phyloP scores from a whole-genome alignment of 495 filamentous ascomycete genomes.

The Aspergillus cristatus region DNA sequence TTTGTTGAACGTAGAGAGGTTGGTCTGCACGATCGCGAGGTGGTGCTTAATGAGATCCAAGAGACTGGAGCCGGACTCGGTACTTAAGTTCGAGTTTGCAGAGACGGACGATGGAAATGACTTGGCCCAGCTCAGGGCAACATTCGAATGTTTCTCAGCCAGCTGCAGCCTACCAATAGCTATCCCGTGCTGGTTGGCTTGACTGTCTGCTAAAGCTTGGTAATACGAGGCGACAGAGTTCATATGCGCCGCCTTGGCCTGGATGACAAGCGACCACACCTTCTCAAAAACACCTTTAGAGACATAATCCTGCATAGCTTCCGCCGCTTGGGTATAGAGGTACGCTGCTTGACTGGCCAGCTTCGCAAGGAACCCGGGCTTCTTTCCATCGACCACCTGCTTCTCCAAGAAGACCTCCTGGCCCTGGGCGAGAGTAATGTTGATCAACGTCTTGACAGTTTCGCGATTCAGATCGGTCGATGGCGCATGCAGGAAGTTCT shows the following conservation, averaged over 20 bases:
- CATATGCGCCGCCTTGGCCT: slow-evolving; percentile 83
- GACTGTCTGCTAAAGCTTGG: slow-evolving; percentile 85
- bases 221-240: slow-evolving; percentile 84
- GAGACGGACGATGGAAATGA: slow-evolving; percentile 73
- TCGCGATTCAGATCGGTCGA: slow-evolving; percentile 90
- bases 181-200: slow-evolving; percentile 76
- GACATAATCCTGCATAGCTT: slow-evolving; percentile 79
- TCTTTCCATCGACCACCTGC: slow-evolving; percentile 87
- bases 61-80: slow-evolving; percentile 67
- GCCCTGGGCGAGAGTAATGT: slow-evolving; percentile 85
- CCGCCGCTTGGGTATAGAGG: slow-evolving; percentile 76
- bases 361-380: slow-evolving; percentile 85
- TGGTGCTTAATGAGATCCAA: slow-evolving; percentile 77
- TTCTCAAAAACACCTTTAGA: slow-evolving; percentile 93
- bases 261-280: slow-evolving; percentile 78
- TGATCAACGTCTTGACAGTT: slow-evolving; percentile 89
- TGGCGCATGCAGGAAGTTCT: slow-evolving; percentile 96
- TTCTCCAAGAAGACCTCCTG: slow-evolving; percentile 98
- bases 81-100: slow-evolving; percentile 69
- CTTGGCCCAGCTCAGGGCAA: slow-evolving; percentile 68
- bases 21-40: slow-evolving; percentile 68
- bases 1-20: slow-evolving; percentile 63
- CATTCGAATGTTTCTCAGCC: slow-evolving; percentile 64
- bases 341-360: slow-evolving; percentile 83
- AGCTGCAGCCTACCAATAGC: slow-evolving; percentile 77